These are phyloP conservation scores for Aspergillus hancockii DNA, from an alignment of 495 filamentous ascomycete species.

Conservation along the genomic window DNA sequence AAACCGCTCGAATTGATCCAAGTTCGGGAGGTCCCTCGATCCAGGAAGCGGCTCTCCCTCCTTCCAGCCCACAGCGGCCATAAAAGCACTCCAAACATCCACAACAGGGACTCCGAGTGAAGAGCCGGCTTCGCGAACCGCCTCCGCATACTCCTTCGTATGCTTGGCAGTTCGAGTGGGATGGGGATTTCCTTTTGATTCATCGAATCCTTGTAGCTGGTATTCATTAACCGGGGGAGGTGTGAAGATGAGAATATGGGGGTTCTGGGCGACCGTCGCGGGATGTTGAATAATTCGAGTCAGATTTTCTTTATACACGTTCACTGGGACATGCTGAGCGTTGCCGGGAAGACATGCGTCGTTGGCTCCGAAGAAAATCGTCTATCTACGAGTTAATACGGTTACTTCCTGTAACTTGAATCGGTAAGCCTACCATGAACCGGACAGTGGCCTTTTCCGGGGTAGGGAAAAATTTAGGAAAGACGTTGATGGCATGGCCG, in stretches of 20 bases:
- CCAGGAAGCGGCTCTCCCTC: conserved; percentile 54
- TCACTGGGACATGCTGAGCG: conserved; percentile 72
- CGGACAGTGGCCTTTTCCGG: conserved; percentile 58
- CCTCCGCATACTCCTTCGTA: conserved; percentile 72
- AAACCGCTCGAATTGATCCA: conserved; percentile 48
- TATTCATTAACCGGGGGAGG: conserved; percentile 84
- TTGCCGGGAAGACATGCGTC: conserved; percentile 68
- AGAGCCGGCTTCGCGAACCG: conserved; percentile 62
- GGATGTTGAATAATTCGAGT: conserved; percentile 68
- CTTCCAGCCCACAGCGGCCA: conserved; percentile 65
- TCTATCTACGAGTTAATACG: conserved; percentile 42
- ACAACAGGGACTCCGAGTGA: conserved; percentile 65
- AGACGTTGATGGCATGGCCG: conserved; percentile 58
- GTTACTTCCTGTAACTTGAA: neutral
- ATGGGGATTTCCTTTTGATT: conserved; percentile 44
- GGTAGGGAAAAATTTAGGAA: conserved; percentile 58
- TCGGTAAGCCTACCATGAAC: conserved; percentile 59
- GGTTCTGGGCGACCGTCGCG: conserved; percentile 63
- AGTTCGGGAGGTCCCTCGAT: conserved; percentile 49
- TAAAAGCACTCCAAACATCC: conserved; percentile 74
- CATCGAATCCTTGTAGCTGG: conserved; percentile 55
- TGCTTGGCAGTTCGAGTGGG: conserved; percentile 60
- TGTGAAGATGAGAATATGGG: conserved; percentile 73
- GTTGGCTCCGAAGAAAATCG: conserved; percentile 85
- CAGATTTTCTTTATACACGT: conserved; percentile 71